Percentiles rank a stretch among this genome's conserved stretches.
Evolutionary conservation across 2,329 filamentous ascomycete genomes (phyloP).

Genomic region (Drechmeria coniospora): DNA sequence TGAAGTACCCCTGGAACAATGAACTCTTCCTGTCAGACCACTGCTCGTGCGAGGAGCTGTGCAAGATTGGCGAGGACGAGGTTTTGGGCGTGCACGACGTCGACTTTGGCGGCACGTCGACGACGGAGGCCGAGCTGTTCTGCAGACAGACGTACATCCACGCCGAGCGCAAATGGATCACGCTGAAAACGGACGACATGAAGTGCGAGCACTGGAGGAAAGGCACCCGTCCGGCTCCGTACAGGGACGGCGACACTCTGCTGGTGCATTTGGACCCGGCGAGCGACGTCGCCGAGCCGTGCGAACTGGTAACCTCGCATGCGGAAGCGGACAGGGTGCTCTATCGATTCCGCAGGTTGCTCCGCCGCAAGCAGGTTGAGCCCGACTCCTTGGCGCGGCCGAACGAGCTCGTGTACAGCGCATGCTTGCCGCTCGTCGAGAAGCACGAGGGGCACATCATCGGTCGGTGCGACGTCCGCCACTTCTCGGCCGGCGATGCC

Average conservation of each 20-base stretch:
- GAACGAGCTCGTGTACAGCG: constrained; percentile 46
- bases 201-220: constrained; percentile 26
- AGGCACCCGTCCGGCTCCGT: constrained; percentile 13
- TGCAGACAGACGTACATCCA: constrained; percentile 55
- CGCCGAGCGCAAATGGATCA: constrained; percentile 44
- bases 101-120: constrained; percentile 37
- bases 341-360: constrained; percentile 32
- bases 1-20: constrained; percentile 53
- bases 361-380: constrained; percentile 27
- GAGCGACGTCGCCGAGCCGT: constrained; percentile 37
- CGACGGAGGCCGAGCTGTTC: constrained; percentile 39
- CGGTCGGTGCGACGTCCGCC: constrained; percentile 43
- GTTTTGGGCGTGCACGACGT: constrained; percentile 43
- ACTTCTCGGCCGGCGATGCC: constrained; percentile 25
- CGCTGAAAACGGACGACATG: constrained; percentile 38
- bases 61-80: constrained; percentile 35
- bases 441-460: constrained; percentile 27
- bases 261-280: constrained; percentile 23
- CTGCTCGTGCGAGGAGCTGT: constrained; percentile 46
- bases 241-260: constrained; percentile 43
- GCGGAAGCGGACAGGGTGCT: constrained; percentile 6
- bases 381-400: constrained; percentile 15
- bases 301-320: constrained; percentile 31
- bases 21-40: constrained; percentile 67
- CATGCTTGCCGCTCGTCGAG: constrained; percentile 23